Evolutionary conservation across 345 rosid species (phyloP).

Genomic region (Populus davidiana): DNA sequence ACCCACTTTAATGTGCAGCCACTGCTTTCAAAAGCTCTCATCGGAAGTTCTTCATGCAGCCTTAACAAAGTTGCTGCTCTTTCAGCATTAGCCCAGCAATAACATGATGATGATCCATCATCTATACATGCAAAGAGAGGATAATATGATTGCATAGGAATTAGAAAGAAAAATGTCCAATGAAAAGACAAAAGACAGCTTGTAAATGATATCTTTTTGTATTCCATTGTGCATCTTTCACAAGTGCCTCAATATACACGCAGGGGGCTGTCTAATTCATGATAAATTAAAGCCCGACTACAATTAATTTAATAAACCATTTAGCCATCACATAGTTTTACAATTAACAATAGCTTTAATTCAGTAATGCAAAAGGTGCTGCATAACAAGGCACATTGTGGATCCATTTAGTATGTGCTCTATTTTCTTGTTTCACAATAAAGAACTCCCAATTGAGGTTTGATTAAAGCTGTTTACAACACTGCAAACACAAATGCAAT

Average conservation of each 20-base stretch:
- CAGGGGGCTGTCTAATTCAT: background rate
- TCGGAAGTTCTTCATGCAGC: conserved; percentile 54
- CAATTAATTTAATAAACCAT: background rate
- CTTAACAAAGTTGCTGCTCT: conserved; percentile 66
- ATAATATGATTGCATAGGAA: background rate
- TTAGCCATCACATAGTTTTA: too few species aligned
- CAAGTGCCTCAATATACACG: background rate
- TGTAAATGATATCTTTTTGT: too few species aligned
- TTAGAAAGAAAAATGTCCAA: background rate
- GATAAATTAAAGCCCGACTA: background rate
- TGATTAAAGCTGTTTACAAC: background rate
- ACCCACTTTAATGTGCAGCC: conserved; percentile 36
- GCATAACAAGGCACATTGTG: too few species aligned
- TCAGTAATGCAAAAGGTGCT: background rate
- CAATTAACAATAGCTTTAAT: background rate
- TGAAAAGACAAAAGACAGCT: background rate
- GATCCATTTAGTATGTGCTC: background rate
- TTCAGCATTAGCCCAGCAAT: conserved; percentile 75
- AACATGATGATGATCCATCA: conserved; percentile 76
- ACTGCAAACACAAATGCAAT: background rate
- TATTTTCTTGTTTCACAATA: background rate
- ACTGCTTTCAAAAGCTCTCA: conserved; percentile 32
- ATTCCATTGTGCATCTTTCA: background rate
- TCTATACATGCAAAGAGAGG: conserved; percentile 36
- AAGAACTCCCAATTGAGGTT: background rate